phyloP scores from a whole-genome alignment of 1,284 basidiomycete genomes.

The Abortiporus biennis region DNA sequence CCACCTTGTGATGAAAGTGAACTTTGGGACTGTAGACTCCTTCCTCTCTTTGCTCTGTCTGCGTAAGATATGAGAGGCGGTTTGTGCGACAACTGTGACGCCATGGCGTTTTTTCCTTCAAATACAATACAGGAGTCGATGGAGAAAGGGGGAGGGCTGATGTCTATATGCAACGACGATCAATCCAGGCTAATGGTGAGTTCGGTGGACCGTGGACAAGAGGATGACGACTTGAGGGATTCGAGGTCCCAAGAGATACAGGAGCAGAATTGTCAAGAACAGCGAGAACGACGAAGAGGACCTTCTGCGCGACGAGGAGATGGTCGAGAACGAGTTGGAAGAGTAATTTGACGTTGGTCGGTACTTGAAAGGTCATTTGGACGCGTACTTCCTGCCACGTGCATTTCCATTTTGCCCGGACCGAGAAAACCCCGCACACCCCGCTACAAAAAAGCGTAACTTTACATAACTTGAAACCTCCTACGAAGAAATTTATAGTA shows the following conservation, averaged over 20 bases:
- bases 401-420: no score
- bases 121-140: neutral
- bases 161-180: no score
- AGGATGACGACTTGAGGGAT: no score
- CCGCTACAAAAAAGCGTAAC: no score
- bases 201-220: constrained; percentile 4
- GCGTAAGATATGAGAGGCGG: constrained; percentile 48
- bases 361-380: neutral
- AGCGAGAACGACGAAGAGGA: constrained; percentile 1
- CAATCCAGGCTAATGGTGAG: neutral
- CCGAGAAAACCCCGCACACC: no score
- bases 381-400: neutral
- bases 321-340: constrained; percentile 2
- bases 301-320: neutral
- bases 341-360: neutral
- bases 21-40: constrained; percentile 14
- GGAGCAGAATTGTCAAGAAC: constrained; percentile 12
- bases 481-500: no score
- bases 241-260: no score
- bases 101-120: constrained; percentile 24
- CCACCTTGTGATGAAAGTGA: constrained; percentile 12
- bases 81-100: constrained; percentile 28
- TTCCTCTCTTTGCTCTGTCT: constrained; percentile 47
- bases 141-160: neutral
- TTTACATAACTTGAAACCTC: no score